These are phyloP conservation scores for Colletotrichum orbiculare DNA, from an alignment of 2,329 filamentous ascomycete species.

Conservation along the genomic window DNA sequence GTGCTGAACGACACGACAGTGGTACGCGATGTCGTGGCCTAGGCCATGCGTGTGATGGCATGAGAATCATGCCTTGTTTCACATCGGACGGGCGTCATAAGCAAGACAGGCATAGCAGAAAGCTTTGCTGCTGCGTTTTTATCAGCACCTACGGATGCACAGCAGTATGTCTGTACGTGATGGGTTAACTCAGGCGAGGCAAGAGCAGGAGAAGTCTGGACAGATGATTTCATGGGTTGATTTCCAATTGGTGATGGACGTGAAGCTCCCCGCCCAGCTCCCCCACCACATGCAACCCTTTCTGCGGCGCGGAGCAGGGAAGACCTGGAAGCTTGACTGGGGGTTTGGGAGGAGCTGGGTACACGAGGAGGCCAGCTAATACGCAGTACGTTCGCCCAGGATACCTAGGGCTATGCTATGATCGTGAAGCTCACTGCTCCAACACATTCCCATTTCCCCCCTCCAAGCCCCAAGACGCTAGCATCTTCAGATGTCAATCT, in stretches of 20 bases:
- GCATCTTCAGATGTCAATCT: not conserved
- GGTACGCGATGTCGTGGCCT: no score
- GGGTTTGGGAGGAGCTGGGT: not conserved
- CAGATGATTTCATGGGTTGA: constrained; percentile 28
- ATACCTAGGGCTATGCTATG: not conserved
- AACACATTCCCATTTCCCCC: not conserved
- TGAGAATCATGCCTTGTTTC: no score
- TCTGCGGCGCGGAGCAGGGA: constrained; percentile 24
- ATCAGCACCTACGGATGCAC: no score
- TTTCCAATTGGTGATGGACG: constrained; percentile 21
- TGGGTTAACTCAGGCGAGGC: no score
- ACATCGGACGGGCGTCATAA: no score
- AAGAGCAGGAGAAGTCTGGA: not conserved
- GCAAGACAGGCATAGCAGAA: no score
- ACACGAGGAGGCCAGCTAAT: constrained; percentile 4
- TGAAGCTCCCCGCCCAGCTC: constrained; percentile 28
- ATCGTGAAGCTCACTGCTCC: not conserved
- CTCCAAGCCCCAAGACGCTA: not conserved
- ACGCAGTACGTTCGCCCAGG: no score
- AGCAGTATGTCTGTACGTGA: no score
- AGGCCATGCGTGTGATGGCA: no score
- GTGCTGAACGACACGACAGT: no score
- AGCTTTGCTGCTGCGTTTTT: no score
- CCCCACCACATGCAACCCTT: constrained; percentile 33
- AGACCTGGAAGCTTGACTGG: constrained; percentile 25